Percentiles rank a stretch among this genome's conserved stretches.
Evolutionary conservation across 768 basidiomycete species (phyloP).

Genomic region (Mycena indigotica): DNA sequence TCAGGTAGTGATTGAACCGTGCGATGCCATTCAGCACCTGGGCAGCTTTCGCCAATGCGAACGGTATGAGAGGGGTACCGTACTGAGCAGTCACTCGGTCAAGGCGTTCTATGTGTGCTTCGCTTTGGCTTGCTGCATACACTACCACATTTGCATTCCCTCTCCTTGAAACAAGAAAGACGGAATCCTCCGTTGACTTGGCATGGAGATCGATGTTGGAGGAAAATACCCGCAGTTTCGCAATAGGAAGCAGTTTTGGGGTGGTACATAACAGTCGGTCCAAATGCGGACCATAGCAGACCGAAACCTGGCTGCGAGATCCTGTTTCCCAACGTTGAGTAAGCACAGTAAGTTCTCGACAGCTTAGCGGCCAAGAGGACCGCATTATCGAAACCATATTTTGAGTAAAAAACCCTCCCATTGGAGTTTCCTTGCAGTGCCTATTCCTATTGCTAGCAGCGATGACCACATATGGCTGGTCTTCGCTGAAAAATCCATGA

Average conservation of each 20-base stretch:
- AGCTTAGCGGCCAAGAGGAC: background rate
- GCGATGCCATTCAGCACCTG: background rate
- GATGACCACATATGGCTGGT: background rate
- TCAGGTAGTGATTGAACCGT: background rate
- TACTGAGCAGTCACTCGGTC: background rate
- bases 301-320: too few relatives aligned
- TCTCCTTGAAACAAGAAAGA: background rate
- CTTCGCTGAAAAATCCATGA: background rate
- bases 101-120: background rate
- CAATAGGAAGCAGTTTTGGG: background rate
- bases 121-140: background rate
- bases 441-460: background rate
- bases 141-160: background rate
- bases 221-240: background rate
- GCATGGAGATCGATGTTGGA: background rate
- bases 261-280: background rate
- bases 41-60: background rate
- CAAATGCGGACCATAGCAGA: background rate
- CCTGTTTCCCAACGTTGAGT: background rate
- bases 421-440: background rate
- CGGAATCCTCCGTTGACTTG: background rate
- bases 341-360: background rate
- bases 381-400: background rate
- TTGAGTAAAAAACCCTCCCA: background rate
- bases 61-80: background rate